Conservation (phyloP, 2,329 filamentous ascomycete genomes). For the Alternaria sp. region DNA sequence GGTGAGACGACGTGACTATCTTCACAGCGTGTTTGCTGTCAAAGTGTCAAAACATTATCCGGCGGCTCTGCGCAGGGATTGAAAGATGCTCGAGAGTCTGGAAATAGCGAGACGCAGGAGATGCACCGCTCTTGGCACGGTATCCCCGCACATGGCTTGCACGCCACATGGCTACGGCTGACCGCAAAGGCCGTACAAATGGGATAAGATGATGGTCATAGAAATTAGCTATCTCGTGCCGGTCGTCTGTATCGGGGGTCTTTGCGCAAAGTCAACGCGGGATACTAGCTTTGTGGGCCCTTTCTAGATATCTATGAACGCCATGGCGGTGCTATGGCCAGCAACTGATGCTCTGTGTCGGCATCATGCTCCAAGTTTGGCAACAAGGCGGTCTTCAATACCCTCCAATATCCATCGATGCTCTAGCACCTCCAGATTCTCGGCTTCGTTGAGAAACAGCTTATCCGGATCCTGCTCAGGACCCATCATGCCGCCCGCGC, state of each 20-base stretch:
- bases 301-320: conserved; percentile 10
- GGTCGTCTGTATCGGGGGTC: conserved; percentile 26
- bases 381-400: conserved; percentile 82
- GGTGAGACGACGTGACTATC: conserved; percentile 2
- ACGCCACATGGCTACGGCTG: conserved; percentile 26
- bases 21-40: conserved; percentile 10
- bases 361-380: conserved; percentile 40
- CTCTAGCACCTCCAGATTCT: conserved; percentile 94
- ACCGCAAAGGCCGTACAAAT: conserved; percentile 27
- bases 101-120: conserved; percentile 2
- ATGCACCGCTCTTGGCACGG: conserved; percentile 9
- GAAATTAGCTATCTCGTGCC: conserved; percentile 33
- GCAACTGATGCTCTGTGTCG: conserved; percentile 8
- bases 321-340: conserved; percentile 14
- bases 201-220: conserved; percentile 35
- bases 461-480: conserved; percentile 96
- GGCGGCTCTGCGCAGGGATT: conserved; percentile 30
- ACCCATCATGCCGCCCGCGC: conserved; percentile 81
- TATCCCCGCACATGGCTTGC: conserved; percentile 19
- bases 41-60: conserved; percentile 16
- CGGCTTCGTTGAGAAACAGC: conserved; percentile 87
- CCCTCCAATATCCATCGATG: conserved; percentile 91
- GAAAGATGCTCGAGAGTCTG: conserved; percentile 14
- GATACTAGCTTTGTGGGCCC: conserved; percentile 26
- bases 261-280: conserved; percentile 22